A percentile compares a stretch with the other conserved stretches of the same genome.
phyloP scores from a whole-genome alignment of 805 yeast genomes.

The Barnettozyma salicaria region DNA sequence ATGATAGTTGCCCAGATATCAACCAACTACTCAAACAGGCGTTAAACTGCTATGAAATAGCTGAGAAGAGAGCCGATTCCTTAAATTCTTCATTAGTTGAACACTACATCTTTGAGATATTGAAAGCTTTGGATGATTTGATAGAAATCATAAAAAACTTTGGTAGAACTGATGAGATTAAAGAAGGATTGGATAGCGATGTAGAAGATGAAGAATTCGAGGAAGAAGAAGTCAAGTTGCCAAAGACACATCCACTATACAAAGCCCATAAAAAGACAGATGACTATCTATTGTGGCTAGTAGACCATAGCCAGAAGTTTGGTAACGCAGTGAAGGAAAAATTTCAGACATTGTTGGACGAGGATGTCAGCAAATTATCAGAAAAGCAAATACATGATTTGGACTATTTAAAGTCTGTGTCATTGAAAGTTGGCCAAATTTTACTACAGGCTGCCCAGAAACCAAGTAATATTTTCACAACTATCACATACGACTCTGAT shows the following conservation, averaged over 20 bases:
- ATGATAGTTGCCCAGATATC: conserved; percentile 29
- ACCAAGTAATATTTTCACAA: conserved; percentile 48
- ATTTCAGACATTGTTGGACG: conserved; percentile 10
- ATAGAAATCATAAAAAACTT: conserved; percentile 63
- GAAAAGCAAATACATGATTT: conserved; percentile 18
- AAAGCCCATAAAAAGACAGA: conserved; percentile 31
- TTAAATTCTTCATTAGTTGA: conserved; percentile 30
- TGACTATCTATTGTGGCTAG: conserved; percentile 48
- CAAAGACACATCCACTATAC: conserved; percentile 52
- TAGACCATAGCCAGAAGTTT: conserved; percentile 23
- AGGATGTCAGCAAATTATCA: conserved; percentile 11
- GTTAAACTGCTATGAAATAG: conserved; percentile 39
- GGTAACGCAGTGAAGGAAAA: conserved; percentile 18
- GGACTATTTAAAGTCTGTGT: conserved; percentile 34
- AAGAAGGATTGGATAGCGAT: conserved; percentile 57
- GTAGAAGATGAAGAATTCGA: conserved; percentile 38
- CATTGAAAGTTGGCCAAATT: conserved; percentile 54
- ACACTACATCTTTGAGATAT: conserved; percentile 41
- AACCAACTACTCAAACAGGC: conserved; percentile 40
- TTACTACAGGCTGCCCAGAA: conserved; percentile 59
- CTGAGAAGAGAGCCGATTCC: conserved; percentile 28
- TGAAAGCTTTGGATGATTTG: conserved; percentile 59
- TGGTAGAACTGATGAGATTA: conserved; percentile 45
- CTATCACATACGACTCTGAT: conserved; percentile 53
- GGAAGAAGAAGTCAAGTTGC: conserved; percentile 31